Percentiles rank a stretch among this genome's conserved stretches.
Conservation (phyloP, 2,329 filamentous ascomycete genomes). For the Paracamarosporium sp. region DNA sequence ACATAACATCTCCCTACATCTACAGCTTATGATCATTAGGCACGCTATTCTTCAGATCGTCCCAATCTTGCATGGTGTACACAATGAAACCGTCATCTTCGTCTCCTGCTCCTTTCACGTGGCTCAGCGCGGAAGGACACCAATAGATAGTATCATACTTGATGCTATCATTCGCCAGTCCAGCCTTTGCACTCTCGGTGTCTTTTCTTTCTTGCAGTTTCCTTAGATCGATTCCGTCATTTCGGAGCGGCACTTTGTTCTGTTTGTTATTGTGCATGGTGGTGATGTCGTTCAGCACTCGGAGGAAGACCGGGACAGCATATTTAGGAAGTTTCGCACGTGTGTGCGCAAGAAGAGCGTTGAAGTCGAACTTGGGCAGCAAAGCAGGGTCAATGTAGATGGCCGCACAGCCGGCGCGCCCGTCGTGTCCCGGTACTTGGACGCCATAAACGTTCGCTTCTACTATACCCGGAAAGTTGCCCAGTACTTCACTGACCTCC, state of each 20-base stretch:
- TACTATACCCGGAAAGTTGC: constrained; percentile 51
- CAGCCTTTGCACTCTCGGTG: constrained; percentile 31
- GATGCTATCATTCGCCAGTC: constrained; percentile 39
- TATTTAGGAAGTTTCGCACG: constrained; percentile 71
- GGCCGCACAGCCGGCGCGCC: constrained; percentile 63
- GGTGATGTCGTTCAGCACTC: constrained; percentile 64
- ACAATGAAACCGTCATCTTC: constrained; percentile 60
- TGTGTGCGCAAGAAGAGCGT: constrained; percentile 64
- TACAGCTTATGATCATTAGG: constrained; percentile 52
- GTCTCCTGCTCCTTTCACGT: constrained; percentile 40
- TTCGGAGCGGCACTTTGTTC: constrained; percentile 74
- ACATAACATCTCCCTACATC: constrained; percentile 1
- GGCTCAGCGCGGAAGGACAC: constrained; percentile 48
- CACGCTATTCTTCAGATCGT: constrained; percentile 51
- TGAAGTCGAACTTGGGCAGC: constrained; percentile 57
- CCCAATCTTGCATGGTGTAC: constrained; percentile 67
- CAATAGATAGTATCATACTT: constrained; percentile 58
- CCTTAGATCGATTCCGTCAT: constrained; percentile 68
- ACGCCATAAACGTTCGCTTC: constrained; percentile 60
- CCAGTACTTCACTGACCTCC: constrained; percentile 55
- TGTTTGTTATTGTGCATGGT: constrained; percentile 82
- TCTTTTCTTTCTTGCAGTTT: constrained; percentile 50
- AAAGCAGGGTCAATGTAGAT: constrained; percentile 62
- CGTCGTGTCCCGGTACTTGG: constrained; percentile 55
- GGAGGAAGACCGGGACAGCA: constrained; percentile 76